Evolutionary conservation across 1,284 basidiomycete species (phyloP).

Genomic region (Tilletia horrida): DNA sequence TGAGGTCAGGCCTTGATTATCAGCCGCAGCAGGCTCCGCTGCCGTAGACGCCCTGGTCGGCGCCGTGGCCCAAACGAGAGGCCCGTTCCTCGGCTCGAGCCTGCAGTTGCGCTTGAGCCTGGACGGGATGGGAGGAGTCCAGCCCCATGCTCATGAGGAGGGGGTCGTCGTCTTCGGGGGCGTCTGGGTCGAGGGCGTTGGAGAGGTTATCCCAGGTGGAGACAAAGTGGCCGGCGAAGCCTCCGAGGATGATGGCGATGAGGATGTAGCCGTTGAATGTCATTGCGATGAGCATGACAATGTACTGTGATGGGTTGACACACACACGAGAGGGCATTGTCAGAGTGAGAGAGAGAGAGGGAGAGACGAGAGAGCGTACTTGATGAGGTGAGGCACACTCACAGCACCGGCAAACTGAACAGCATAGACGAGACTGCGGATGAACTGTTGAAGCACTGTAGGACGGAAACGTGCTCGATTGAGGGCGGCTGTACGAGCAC

Average conservation of each 20-base stretch:
- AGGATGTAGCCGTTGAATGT: slow-evolving; percentile 32
- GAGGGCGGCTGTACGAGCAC: neutral
- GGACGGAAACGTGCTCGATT: slow-evolving; percentile 21
- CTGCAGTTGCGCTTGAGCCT: too few species aligned
- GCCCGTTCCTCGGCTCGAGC: too few species aligned
- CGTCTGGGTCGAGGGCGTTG: slow-evolving; percentile 15
- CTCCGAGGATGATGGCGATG: slow-evolving; percentile 27
- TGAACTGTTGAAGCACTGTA: slow-evolving; percentile 24
- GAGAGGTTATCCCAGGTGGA: slow-evolving; percentile 25
- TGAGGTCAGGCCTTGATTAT: too few species aligned
- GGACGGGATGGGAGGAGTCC: too few species aligned
- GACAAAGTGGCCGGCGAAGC: slow-evolving; percentile 28
- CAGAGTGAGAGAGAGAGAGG: neutral
- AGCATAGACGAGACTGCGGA: slow-evolving; percentile 27
- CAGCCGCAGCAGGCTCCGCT: slow-evolving; percentile 14
- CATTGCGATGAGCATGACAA: slow-evolving; percentile 33
- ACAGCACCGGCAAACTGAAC: slow-evolving; percentile 28
- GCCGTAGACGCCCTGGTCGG: neutral
- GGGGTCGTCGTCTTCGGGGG: slow-evolving; percentile 16
- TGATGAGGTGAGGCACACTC: slow-evolving; percentile 15
- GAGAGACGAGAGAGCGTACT: neutral
- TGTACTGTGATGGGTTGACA: slow-evolving; percentile 26
- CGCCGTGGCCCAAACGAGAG: neutral
- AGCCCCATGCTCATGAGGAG: neutral
- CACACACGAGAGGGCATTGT: neutral